These are phyloP conservation scores for Diaporthe vaccinii DNA, from an alignment of 2,329 filamentous ascomycete genomes.

Conservation along the genomic window DNA sequence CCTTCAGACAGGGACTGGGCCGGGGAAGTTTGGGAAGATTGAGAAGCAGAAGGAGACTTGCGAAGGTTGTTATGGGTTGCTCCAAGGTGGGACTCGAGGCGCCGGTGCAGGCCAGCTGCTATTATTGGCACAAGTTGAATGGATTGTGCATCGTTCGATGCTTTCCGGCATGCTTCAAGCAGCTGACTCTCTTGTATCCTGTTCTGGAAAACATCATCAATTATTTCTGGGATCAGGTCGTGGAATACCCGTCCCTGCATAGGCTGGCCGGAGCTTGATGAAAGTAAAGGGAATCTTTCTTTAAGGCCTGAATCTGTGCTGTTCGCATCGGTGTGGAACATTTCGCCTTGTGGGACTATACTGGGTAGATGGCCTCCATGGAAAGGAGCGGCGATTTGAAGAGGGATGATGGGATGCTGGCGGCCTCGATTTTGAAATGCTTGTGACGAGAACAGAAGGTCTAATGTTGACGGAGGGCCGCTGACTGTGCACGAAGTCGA, in stretches of 20 bases:
- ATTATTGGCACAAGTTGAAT: conserved; percentile 18
- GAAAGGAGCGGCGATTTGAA: conserved; percentile 15
- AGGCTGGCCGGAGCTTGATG: neutral
- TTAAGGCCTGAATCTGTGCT: neutral
- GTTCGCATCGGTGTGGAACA: neutral
- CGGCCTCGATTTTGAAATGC: conserved; percentile 14
- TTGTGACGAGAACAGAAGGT: neutral
- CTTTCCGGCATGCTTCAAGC: neutral
- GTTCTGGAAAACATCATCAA: conserved; percentile 5
- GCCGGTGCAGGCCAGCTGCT: conserved; percentile 17
- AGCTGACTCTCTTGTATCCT: neutral
- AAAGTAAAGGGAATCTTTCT: neutral
- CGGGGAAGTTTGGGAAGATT: neutral
- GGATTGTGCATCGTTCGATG: neutral
- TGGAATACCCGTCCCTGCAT: neutral
- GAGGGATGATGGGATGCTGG: neutral
- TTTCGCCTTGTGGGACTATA: neutral
- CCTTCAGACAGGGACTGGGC: conserved; percentile 6
- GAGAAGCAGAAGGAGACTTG: neutral
- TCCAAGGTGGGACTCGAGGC: conserved; percentile 1
- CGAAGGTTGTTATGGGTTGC: neutral
- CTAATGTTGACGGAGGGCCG: neutral
- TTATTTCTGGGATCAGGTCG: conserved; percentile 2
- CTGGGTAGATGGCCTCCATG: neutral
- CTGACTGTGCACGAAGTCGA: conserved; percentile 25